These are phyloP conservation scores for Pseudogymnoascus sp. DNA, from an alignment of 2,329 filamentous ascomycete genomes.

Conservation along the genomic window DNA sequence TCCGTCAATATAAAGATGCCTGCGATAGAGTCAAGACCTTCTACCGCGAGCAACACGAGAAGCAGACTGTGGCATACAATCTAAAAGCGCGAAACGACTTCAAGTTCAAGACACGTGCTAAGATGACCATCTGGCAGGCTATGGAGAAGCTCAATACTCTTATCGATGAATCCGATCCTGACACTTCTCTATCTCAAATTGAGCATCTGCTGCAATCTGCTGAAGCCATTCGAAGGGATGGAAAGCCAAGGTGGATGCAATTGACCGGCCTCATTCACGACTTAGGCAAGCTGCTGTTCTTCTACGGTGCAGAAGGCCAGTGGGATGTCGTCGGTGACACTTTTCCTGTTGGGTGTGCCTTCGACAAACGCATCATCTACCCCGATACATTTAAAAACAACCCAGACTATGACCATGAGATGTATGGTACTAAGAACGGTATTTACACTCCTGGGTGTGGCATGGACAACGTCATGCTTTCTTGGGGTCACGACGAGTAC, in stretches of 20 bases:
- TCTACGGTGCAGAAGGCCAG: slow-evolving; percentile 71
- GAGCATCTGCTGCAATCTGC: slow-evolving; percentile 80
- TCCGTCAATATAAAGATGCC: slow-evolving; percentile 75
- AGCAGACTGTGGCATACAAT: slow-evolving; percentile 75
- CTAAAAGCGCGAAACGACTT: slow-evolving; percentile 57
- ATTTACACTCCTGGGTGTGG: slow-evolving; percentile 74
- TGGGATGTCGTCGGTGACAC: slow-evolving; percentile 87
- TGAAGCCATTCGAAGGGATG: slow-evolving; percentile 77
- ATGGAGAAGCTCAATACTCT: slow-evolving; percentile 87
- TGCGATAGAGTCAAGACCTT: slow-evolving; percentile 79
- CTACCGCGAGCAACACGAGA: slow-evolving; percentile 62
- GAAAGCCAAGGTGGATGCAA: slow-evolving; percentile 75
- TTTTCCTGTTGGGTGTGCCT: slow-evolving; percentile 66
- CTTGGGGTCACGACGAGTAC: slow-evolving; percentile 82
- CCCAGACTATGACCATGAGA: slow-evolving; percentile 34
- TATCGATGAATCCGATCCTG: slow-evolving; percentile 81
- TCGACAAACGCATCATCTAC: slow-evolving; percentile 66
- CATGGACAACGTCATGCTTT: slow-evolving; percentile 76
- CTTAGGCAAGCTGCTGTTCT: slow-evolving; percentile 68
- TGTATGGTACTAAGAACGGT: slow-evolving; percentile 66
- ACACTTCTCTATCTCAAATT: slow-evolving; percentile 78
- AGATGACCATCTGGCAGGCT: slow-evolving; percentile 81
- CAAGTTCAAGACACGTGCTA: slow-evolving; percentile 50
- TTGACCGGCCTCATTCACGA: slow-evolving; percentile 68
- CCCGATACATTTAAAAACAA: slow-evolving; percentile 68